Conservation (phyloP, 495 filamentous ascomycete species). For the Talaromyces ruber region DNA sequence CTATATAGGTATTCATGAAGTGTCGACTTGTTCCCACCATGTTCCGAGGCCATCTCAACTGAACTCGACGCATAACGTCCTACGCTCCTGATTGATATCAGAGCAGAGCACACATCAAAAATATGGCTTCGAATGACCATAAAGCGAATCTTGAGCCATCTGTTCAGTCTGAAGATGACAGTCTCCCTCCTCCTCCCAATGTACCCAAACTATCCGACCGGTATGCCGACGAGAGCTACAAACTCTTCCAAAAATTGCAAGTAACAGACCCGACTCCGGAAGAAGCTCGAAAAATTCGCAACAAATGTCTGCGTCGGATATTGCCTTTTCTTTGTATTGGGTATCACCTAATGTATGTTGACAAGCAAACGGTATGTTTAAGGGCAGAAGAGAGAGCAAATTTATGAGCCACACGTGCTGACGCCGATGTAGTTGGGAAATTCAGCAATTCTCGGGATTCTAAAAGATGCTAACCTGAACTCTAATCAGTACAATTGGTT, state of each 20-base stretch:
- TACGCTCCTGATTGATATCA: not conserved
- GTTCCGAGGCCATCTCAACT: not conserved
- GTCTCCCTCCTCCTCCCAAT: not conserved
- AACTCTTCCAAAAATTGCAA: slow-evolving; percentile 30
- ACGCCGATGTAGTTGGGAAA: slow-evolving; percentile 24
- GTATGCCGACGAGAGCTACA: slow-evolving; percentile 35
- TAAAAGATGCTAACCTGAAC: slow-evolving; percentile 31
- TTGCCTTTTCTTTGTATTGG: slow-evolving; percentile 34
- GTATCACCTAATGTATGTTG: slow-evolving; percentile 37
- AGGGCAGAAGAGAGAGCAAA: not conserved
- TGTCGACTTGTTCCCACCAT: not conserved
- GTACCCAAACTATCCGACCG: slow-evolving; percentile 25
- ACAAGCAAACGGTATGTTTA: slow-evolving; percentile 32
- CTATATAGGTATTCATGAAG: not conserved
- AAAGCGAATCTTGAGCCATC: not conserved
- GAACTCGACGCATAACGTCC: not conserved
- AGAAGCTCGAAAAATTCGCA: slow-evolving; percentile 26
- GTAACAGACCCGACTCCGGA: slow-evolving; percentile 25
- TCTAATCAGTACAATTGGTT: slow-evolving; percentile 43
- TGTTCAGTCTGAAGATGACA: not conserved
- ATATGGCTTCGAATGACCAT: not conserved
- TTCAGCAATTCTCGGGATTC: slow-evolving; percentile 43
- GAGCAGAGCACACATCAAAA: not conserved
- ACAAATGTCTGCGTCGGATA: slow-evolving; percentile 30
- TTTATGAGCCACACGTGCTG: not conserved